A percentile compares a stretch with the other conserved stretches of the same genome.
Conservation (phyloP, 805 yeast genomes). For the Komagataella pastoris region DNA sequence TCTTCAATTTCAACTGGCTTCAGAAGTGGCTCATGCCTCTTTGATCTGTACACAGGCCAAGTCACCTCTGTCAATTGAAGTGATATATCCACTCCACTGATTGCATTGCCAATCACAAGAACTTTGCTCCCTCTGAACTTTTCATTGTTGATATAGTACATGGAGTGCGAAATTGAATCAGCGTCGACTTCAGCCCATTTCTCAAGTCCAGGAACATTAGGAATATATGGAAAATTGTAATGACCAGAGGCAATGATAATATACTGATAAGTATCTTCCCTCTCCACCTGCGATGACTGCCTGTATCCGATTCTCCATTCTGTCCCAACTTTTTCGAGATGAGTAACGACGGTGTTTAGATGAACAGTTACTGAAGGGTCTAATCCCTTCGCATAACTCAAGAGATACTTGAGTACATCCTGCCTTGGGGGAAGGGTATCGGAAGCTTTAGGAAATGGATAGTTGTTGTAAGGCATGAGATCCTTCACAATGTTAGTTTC, state of each 20-base stretch:
- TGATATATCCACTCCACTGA: constrained; percentile 8
- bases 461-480: constrained; percentile 17
- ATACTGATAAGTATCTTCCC: constrained; percentile 13
- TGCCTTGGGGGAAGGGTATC: constrained; percentile 45
- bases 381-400: constrained; percentile 34
- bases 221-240: constrained; percentile 32
- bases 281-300: background rate
- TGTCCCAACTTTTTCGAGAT: constrained; percentile 19
- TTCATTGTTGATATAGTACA: constrained; percentile 21
- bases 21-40: constrained; percentile 11
- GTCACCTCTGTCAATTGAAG: constrained; percentile 18
- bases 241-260: constrained; percentile 35
- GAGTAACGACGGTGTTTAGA: constrained; percentile 33
- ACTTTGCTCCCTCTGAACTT: constrained; percentile 18
- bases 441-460: constrained; percentile 18
- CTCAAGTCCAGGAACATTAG: constrained; percentile 26
- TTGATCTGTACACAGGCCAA: constrained; percentile 14
- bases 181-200: constrained; percentile 18
- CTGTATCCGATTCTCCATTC: constrained; percentile 10
- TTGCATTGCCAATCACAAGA: constrained; percentile 17
- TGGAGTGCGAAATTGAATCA: constrained; percentile 27
- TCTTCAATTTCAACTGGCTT: constrained; percentile 11
- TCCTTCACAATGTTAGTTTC: constrained; percentile 20
- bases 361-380: constrained; percentile 19
- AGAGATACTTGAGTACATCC: constrained; percentile 51